These are phyloP conservation scores for Sordaria brevicollis DNA, from an alignment of 495 filamentous ascomycete species.

Conservation along the genomic window DNA sequence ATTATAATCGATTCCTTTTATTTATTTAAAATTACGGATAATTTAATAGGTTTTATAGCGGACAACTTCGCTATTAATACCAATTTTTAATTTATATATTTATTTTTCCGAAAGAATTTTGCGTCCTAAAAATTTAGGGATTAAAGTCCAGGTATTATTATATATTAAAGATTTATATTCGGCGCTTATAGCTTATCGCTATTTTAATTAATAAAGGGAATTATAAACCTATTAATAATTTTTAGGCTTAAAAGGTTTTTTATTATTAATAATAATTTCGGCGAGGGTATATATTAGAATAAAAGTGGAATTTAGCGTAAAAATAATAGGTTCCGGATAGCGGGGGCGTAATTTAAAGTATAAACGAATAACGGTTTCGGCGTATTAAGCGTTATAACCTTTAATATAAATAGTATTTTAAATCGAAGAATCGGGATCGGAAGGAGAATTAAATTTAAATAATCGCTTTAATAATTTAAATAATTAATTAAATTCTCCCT, in stretches of 20 bases:
- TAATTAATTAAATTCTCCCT: too few relatives aligned
- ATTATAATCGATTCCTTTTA: too few relatives aligned
- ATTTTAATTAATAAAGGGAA: too few relatives aligned
- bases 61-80: not conserved
- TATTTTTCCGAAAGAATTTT: not conserved
- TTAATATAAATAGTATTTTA: not conserved
- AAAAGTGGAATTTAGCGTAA: not conserved
- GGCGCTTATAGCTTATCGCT: too few relatives aligned
- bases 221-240: not conserved
- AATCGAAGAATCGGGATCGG: fast-evolving
- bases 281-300: not conserved
- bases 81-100: not conserved
- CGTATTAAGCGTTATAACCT: too few relatives aligned
- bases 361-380: too few relatives aligned
- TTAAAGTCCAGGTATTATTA: not conserved
- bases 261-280: not conserved
- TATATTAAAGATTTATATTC: too few relatives aligned
- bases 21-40: too few relatives aligned
- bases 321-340: too few relatives aligned
- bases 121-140: not conserved
- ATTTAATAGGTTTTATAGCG: not conserved
- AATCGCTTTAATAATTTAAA: not conserved
- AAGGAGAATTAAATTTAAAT: not conserved
- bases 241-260: not conserved
- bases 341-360: not conserved